phyloP scores from a whole-genome alignment of 495 filamentous ascomycete species.

The Bacidia gigantensis region DNA sequence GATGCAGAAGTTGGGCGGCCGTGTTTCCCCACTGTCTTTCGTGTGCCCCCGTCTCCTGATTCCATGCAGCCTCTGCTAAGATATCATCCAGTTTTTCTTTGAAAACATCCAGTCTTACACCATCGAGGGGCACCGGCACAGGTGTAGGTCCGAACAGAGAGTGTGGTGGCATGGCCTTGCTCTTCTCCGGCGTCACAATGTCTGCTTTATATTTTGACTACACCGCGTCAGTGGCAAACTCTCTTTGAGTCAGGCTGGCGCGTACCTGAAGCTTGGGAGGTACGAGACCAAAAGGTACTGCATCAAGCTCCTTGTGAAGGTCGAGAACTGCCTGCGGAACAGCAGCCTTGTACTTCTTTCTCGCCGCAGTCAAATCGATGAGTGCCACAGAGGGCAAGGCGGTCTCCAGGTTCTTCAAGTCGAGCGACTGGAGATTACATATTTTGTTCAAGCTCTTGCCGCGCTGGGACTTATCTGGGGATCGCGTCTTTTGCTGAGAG shows the following conservation, averaged over 20 bases:
- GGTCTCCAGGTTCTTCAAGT: too few species aligned
- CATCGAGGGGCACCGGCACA: neutral
- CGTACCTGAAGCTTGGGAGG: neutral
- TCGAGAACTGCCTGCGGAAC: neutral
- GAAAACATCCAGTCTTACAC: too few species aligned
- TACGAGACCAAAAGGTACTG: neutral
- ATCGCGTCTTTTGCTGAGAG: too few species aligned
- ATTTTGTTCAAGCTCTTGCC: too few species aligned
- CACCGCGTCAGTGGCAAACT: neutral
- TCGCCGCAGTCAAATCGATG: too few species aligned
- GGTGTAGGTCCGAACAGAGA: neutral
- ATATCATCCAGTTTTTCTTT: neutral
- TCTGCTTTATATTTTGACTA: neutral
- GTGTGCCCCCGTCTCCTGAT: constrained; percentile 1
- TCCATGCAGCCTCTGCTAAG: neutral
- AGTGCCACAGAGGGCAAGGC: too few species aligned
- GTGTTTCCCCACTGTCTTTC: constrained; percentile 10
- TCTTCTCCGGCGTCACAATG: neutral
- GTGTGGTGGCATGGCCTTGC: neutral
- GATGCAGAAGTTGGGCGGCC: neutral
- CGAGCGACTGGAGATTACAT: too few species aligned
- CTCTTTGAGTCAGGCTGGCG: neutral
- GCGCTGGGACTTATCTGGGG: too few species aligned
- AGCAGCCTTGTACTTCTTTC: too few species aligned
- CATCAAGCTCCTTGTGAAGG: neutral